Evolutionary conservation across 2,329 filamentous ascomycete genomes (phyloP).

Genomic region (Botryosphaeria agaves): DNA sequence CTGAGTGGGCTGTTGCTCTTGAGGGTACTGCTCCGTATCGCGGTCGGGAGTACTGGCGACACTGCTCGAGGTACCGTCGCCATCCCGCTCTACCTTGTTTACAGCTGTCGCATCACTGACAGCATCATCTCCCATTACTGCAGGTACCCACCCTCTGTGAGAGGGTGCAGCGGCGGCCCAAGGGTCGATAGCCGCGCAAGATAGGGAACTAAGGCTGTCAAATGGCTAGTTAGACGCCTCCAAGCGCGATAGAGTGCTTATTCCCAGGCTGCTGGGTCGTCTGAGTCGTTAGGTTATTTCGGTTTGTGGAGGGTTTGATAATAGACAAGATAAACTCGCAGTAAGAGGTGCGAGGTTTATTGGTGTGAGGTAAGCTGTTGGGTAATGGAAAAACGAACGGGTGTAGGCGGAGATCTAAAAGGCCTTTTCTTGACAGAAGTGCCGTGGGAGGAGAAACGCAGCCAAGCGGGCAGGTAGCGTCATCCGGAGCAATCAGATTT

Average conservation of each 20-base stretch:
- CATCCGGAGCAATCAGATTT: too few relatives aligned
- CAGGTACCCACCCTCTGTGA: conserved; percentile 18
- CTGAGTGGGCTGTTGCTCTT: conserved; percentile 35
- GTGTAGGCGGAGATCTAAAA: too few relatives aligned
- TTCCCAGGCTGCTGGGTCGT: conserved; percentile 15
- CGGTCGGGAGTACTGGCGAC: conserved; percentile 31
- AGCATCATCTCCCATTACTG: conserved; percentile 33
- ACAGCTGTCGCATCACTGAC: conserved; percentile 23
- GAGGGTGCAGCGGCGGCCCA: not conserved
- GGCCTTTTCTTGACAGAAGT: too few relatives aligned
- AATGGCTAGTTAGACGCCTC: conserved; percentile 1
- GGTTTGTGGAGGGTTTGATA: conserved; percentile 14
- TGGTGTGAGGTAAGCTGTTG: conserved; percentile 30
- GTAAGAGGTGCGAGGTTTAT: conserved; percentile 5
- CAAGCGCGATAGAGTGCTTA: not conserved
- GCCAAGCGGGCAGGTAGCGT: too few relatives aligned
- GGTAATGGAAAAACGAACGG: conserved; percentile 24
- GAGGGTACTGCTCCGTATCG: conserved; percentile 22
- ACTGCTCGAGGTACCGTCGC: conserved; percentile 28
- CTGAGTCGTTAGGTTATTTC: conserved; percentile 3
- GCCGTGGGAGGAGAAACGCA: too few relatives aligned
- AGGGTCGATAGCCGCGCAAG: too few relatives aligned
- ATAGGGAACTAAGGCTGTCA: too few relatives aligned
- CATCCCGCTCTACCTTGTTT: conserved; percentile 25
- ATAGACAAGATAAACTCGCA: conserved; percentile 24